These are phyloP conservation scores for Skeletonema marinoi DNA, from an alignment of 108 stramenopile genomes.

Conservation along the genomic window DNA sequence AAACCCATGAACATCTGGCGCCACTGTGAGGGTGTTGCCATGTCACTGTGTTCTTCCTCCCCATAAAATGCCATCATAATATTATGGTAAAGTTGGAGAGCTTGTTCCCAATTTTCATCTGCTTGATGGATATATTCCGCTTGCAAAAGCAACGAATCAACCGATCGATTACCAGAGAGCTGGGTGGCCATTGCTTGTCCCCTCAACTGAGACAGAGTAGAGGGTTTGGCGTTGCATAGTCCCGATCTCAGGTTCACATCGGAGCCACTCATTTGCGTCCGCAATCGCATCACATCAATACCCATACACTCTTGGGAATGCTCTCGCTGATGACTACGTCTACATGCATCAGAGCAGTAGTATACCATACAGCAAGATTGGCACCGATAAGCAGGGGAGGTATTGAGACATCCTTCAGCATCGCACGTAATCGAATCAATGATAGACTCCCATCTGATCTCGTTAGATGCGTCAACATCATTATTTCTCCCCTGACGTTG, in stretches of 20 bases:
- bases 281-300: slow-evolving; percentile 3
- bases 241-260: not conserved
- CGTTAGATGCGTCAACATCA: not conserved
- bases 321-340: not conserved
- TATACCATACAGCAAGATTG: not conserved
- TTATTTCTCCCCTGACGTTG: not conserved
- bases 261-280: not conserved
- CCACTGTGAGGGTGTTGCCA: not conserved
- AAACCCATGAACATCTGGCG: slow-evolving; percentile 38
- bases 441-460: not conserved
- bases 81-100: slow-evolving; percentile 6
- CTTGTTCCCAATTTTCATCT: slow-evolving; percentile 12
- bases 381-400: slow-evolving; percentile 10
- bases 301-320: slow-evolving; percentile 8
- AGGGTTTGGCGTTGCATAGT: slow-evolving; percentile 12
- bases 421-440: slow-evolving; percentile 12
- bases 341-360: slow-evolving; percentile 18
- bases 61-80: slow-evolving; percentile 10
- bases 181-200: slow-evolving; percentile 23
- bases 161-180: slow-evolving; percentile 7
- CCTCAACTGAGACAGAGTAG: not conserved
- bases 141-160: slow-evolving; percentile 1
- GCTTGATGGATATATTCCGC: slow-evolving; percentile 19
- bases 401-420: slow-evolving; percentile 6
- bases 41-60: not conserved